phyloP scores from a whole-genome alignment of 2,329 filamentous ascomycete genomes.

The Beauveria sp. region DNA sequence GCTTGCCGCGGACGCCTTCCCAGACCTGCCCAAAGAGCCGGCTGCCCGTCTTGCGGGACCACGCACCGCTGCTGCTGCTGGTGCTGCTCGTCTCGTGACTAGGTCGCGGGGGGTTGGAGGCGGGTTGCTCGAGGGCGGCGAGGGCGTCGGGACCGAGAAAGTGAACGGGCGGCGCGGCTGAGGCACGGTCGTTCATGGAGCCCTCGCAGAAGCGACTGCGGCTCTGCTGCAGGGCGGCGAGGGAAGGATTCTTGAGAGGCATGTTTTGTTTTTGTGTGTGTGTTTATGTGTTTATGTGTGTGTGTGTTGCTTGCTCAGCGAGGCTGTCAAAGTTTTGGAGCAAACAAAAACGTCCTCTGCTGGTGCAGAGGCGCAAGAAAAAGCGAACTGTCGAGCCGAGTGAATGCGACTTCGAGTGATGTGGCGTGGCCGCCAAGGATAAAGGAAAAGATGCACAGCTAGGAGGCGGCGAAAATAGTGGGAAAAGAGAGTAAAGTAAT shows the following conservation, averaged over 20 bases:
- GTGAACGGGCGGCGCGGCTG: constrained; percentile 59
- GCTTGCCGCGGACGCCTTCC: constrained; percentile 29
- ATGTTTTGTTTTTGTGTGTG: background rate
- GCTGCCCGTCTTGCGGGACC: constrained; percentile 6
- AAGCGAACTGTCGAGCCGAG: too few relatives aligned
- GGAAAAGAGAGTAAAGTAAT: too few relatives aligned
- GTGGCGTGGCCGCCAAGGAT: too few relatives aligned
- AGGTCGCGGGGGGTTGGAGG: background rate
- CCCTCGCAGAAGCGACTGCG: constrained; percentile 64
- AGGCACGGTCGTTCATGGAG: constrained; percentile 77
- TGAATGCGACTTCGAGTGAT: too few relatives aligned
- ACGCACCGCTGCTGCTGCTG: constrained; percentile 11
- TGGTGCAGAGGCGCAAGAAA: too few relatives aligned
- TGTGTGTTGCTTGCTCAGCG: too few relatives aligned
- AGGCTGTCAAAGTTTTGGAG: too few relatives aligned
- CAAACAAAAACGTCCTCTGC: background rate
- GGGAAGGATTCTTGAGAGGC: constrained; percentile 20
- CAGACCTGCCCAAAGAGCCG: constrained; percentile 29
- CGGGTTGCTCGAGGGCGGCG: constrained; percentile 23
- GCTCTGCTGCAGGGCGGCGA: constrained; percentile 25
- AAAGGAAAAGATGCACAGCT: too few relatives aligned
- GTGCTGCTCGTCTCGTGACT: constrained; percentile 1
- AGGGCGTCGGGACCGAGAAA: constrained; percentile 46
- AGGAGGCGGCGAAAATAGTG: too few relatives aligned
- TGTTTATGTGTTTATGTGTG: background rate